These are phyloP conservation scores for Podospora australis DNA, from an alignment of 495 filamentous ascomycete genomes.

Conservation along the genomic window DNA sequence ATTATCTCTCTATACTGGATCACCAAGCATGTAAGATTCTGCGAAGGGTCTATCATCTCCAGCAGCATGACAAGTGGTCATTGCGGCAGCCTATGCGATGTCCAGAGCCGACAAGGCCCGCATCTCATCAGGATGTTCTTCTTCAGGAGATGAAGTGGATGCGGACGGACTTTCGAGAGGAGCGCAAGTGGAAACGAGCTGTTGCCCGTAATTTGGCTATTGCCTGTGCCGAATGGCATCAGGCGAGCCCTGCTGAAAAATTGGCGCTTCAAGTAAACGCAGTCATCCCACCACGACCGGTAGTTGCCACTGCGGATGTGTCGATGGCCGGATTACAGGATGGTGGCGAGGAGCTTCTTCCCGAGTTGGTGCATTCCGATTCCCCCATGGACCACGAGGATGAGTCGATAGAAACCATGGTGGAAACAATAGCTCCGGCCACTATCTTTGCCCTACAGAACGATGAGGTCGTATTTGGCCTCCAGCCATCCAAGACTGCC, in stretches of 20 bases:
- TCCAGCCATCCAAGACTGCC: constrained; percentile 66
- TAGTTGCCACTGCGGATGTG: constrained; percentile 13
- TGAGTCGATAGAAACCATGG: constrained; percentile 34
- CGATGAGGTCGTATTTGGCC: constrained; percentile 73
- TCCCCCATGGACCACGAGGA: constrained; percentile 43
- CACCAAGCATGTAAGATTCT: constrained; percentile 77
- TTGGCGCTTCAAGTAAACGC: constrained; percentile 60
- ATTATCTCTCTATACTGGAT: constrained; percentile 69
- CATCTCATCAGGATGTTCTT: constrained; percentile 76
- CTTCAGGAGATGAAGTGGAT: constrained; percentile 95
- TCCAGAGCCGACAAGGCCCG: constrained; percentile 66
- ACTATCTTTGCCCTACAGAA: constrained; percentile 75
- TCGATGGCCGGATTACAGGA: constrained; percentile 23
- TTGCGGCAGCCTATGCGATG: constrained; percentile 76
- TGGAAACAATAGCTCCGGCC: constrained; percentile 54
- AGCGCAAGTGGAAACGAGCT: constrained; percentile 87
- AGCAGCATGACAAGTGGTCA: constrained; percentile 84
- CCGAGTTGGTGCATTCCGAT: constrained; percentile 59
- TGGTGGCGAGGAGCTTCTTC: constrained; percentile 42
- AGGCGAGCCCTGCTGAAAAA: constrained; percentile 53
- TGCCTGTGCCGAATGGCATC: constrained; percentile 75
- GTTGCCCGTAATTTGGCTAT: constrained; percentile 69
- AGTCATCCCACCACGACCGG: constrained; percentile 30
- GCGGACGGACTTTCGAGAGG: constrained; percentile 89
- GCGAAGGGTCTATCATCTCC: constrained; percentile 77